Evolutionary conservation across 371 early-diverging fungal species (phyloP).

Genomic region (Mucor piriformis): DNA sequence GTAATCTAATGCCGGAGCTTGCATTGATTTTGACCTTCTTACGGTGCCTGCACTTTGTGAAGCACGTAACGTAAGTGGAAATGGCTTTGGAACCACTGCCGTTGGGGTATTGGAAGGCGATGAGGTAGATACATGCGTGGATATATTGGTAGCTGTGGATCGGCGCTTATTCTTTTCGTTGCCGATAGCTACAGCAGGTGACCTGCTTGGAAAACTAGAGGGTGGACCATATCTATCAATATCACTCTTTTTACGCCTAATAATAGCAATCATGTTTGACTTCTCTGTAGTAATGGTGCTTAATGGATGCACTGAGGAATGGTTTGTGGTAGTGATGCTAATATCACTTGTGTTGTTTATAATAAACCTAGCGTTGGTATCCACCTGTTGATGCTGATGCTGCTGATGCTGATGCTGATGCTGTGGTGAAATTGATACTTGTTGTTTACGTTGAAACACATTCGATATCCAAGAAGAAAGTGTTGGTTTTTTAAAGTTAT

Average conservation of each 20-base stretch:
- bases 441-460: constrained; percentile 12
- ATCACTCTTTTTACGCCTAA: constrained; percentile 21
- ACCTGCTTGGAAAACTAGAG: constrained; percentile 21
- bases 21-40: constrained; percentile 17
- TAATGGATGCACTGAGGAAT: constrained; percentile 9
- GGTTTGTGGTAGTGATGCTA: constrained; percentile 8
- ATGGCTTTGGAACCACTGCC: not conserved
- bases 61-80: constrained; percentile 7
- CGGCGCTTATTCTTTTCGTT: constrained; percentile 10
- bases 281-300: not conserved
- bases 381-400: not conserved
- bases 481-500: not conserved
- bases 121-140: not conserved
- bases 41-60: constrained; percentile 25
- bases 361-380: constrained; percentile 3
- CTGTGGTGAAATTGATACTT: not conserved
- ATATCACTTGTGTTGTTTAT: constrained; percentile 7
- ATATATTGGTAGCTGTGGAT: not conserved
- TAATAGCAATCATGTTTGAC: not conserved
- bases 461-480: constrained; percentile 36
- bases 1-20: constrained; percentile 19
- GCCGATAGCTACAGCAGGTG: constrained; percentile 7
- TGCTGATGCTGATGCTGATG: not conserved
- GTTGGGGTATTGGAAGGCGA: not conserved
- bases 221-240: constrained; percentile 20